Percentiles rank a stretch among this genome's conserved stretches.
Conservation (phyloP, 2,329 filamentous ascomycete species). For the Daldinia eschscholtzii region DNA sequence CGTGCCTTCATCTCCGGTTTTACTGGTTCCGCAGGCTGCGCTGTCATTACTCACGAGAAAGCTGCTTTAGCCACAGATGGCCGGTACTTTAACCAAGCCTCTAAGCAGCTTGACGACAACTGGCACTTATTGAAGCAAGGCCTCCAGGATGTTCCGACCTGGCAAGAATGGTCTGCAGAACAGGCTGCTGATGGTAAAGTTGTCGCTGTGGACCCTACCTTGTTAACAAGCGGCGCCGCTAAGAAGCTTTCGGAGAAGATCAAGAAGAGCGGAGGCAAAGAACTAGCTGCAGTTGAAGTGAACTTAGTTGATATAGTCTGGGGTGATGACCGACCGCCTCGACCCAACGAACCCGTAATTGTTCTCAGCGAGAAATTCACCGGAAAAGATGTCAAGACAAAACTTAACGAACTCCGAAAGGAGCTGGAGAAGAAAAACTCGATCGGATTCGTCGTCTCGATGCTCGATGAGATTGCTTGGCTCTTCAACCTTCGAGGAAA, state of each 20-base stretch:
- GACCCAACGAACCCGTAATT: slow-evolving; percentile 81
- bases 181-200: slow-evolving; percentile 87
- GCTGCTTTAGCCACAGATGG: slow-evolving; percentile 95
- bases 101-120: slow-evolving; percentile 89
- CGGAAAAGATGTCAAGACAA: slow-evolving; percentile 84
- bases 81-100: slow-evolving; percentile 96
- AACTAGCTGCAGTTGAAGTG: slow-evolving; percentile 78
- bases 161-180: slow-evolving; percentile 95
- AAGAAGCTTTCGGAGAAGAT: slow-evolving; percentile 86
- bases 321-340: slow-evolving; percentile 77
- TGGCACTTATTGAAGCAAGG: slow-evolving; percentile 95
- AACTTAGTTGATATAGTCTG: slow-evolving; percentile 96
- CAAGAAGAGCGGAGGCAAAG: slow-evolving; percentile 84
- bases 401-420: slow-evolving; percentile 88
- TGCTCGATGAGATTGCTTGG: slow-evolving; percentile 98
- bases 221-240: slow-evolving; percentile 76
- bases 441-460: slow-evolving; percentile 88
- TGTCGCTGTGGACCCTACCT: slow-evolving; percentile 90
- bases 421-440: slow-evolving; percentile 92
- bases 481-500: slow-evolving; percentile 96
- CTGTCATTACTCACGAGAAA: slow-evolving; percentile 86
- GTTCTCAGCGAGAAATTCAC: slow-evolving; percentile 79
- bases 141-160: slow-evolving; percentile 92
- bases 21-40: slow-evolving; percentile 93
- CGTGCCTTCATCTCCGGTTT: slow-evolving; percentile 95